These are phyloP conservation scores for Achaetomiella virescens DNA, from an alignment of 495 filamentous ascomycete genomes.

Conservation along the genomic window DNA sequence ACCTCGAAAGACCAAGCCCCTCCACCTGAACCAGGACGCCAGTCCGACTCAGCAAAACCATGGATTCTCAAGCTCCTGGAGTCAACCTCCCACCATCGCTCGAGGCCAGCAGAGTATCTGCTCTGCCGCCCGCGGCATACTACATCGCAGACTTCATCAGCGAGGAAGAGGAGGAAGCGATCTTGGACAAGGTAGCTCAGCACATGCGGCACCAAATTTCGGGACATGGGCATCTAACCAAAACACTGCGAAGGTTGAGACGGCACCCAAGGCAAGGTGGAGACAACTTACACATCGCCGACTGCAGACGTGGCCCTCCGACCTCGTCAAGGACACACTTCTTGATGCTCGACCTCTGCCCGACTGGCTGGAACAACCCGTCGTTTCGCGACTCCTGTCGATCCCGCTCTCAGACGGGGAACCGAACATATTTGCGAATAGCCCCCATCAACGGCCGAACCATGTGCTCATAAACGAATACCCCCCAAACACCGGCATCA, in stretches of 20 bases:
- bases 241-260: conserved; percentile 35
- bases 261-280: conserved; percentile 74
- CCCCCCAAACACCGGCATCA: conserved; percentile 78
- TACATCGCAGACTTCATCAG: conserved; percentile 88
- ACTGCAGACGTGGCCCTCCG: conserved; percentile 83
- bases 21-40: too few species aligned
- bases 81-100: conserved; percentile 38
- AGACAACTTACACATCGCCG: conserved; percentile 76
- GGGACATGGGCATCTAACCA: conserved; percentile 17
- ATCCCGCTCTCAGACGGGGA: conserved; percentile 34
- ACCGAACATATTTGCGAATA: conserved; percentile 54
- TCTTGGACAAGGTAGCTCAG: conserved; percentile 60
- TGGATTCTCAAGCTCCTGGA: conserved; percentile 2
- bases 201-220: background rate
- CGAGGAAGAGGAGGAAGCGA: conserved; percentile 60
- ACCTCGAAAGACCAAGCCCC: too few species aligned
- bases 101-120: conserved; percentile 47
- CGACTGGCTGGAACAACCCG: conserved; percentile 64
- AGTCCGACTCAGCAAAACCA: too few species aligned
- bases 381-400: conserved; percentile 60
- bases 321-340: conserved; percentile 68
- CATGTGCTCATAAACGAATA: conserved; percentile 96
- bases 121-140: conserved; percentile 62
- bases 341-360: conserved; percentile 64
- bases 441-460: conserved; percentile 74